These are phyloP conservation scores for Talaromyces marneffei DNA, from an alignment of 2,329 filamentous ascomycete species.

Conservation along the genomic window DNA sequence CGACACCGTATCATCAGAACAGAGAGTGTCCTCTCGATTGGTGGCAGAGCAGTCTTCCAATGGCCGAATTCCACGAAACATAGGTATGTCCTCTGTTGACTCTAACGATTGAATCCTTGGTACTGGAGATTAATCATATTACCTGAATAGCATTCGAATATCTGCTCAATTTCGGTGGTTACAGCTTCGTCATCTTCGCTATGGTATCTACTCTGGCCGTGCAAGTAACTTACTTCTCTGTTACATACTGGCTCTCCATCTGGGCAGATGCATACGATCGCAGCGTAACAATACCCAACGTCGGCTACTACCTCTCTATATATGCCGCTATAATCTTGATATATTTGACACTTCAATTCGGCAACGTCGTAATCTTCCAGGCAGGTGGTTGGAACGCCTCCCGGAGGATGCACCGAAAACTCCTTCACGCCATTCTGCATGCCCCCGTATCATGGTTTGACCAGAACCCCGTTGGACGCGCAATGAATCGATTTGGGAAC, in stretches of 20 bases:
- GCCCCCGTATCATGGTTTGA: constrained; percentile 56
- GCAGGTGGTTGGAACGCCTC: constrained; percentile 55
- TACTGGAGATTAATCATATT: background rate
- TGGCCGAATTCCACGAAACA: constrained; percentile 22
- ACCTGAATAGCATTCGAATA: constrained; percentile 18
- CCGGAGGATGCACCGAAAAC: constrained; percentile 47
- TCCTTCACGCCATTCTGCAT: constrained; percentile 49
- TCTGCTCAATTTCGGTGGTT: constrained; percentile 23
- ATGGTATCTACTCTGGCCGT: constrained; percentile 20
- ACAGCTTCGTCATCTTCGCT: constrained; percentile 18
- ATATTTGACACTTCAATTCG: constrained; percentile 21
- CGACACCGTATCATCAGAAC: background rate
- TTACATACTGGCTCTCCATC: constrained; percentile 28
- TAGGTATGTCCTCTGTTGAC: constrained; percentile 19
- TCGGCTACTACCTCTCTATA: constrained; percentile 48
- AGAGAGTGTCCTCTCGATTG: constrained; percentile 14
- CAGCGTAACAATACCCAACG: constrained; percentile 15
- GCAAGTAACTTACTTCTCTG: constrained; percentile 24
- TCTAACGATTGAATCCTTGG: constrained; percentile 16
- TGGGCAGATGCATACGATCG: constrained; percentile 23
- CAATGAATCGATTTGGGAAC: constrained; percentile 46
- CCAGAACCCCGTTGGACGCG: constrained; percentile 47
- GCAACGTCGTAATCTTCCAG: constrained; percentile 41
- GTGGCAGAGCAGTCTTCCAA: constrained; percentile 22
- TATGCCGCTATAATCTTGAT: constrained; percentile 45